Evolutionary conservation across 2,329 filamentous ascomycete species (phyloP), one percentile per base, ranked within the genome.

Genomic region (Colletotrichum tabaci): DNA sequence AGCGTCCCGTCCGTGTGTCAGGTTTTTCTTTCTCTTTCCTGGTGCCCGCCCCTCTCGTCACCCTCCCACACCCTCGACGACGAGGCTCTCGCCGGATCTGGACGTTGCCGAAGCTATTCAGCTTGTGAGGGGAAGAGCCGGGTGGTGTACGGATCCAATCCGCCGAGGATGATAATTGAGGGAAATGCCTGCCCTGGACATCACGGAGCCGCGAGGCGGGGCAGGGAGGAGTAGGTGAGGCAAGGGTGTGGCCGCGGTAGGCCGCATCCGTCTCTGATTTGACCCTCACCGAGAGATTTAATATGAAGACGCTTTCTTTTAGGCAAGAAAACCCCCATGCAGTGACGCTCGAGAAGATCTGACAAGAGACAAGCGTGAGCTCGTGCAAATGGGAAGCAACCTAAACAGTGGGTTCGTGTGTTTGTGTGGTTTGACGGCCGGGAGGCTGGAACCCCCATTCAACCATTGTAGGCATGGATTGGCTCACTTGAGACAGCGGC

Each of bases 381-480:
- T 42, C 7, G 53, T 26, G 44, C 57, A 15, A 57, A 67, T 13
- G 23, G 56, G 26, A 42, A 63, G 26, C 46, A 30, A 53, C 44
- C 50, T 38, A 68, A 60, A 68, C 46, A 62, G 40, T 46, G 65
- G 69, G 52, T 42, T 62, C 35, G 9, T 50, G 58, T 61, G 44
- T 8, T 26, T 53, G 18, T 57, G 46, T 53, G 16, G 44, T 21
- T 7, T 35, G 38, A 30, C 42, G 57, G 58, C 38, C 65, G 47
- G 55, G 64, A 71, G 35, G 35, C 35, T 38, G 35, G 35, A 38
- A 9, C 8, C 35, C 35, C 35, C 35, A 38, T 38, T 38, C 35
- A 55, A 58, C 26, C 61, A 42, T 64, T 60, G 21, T 47, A 56
- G 55, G 69, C 57, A 71, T 67, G 47, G 58, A 69, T 72, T 64